A percentile compares a stretch with the other conserved stretches of the same genome.
phyloP scores from a whole-genome alignment of 1,139 yeast species.

The Spathaspora sp. region DNA sequence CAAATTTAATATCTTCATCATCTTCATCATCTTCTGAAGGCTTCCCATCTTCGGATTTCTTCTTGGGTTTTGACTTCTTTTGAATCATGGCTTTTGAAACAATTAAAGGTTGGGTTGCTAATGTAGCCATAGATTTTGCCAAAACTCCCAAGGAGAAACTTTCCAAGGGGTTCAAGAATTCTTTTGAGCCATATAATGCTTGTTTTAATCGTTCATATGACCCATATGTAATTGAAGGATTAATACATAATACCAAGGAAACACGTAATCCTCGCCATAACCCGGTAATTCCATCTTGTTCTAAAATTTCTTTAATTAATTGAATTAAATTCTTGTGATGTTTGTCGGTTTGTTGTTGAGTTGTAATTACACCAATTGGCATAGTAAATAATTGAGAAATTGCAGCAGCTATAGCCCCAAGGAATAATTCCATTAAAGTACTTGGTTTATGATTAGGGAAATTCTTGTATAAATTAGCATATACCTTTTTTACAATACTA shows the following conservation, averaged over 20 bases:
- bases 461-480: conserved; percentile 44
- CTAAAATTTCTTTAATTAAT: conserved; percentile 55
- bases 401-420: conserved; percentile 86
- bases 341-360: conserved; percentile 74
- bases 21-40: conserved; percentile 16
- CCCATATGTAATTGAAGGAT: conserved; percentile 88
- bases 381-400: conserved; percentile 79
- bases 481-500: conserved; percentile 64
- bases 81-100: conserved; percentile 82
- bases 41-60: conserved; percentile 3
- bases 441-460: conserved; percentile 43
- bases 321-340: conserved; percentile 41
- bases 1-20: conserved; percentile 37
- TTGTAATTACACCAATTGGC: conserved; percentile 80
- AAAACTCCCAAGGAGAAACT: conserved; percentile 74
- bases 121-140: conserved; percentile 78
- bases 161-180: conserved; percentile 59
- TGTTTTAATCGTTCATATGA: conserved; percentile 70
- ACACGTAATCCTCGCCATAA: conserved; percentile 88
- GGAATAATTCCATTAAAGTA: conserved; percentile 68
- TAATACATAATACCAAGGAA: conserved; percentile 71
- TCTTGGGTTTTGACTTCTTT: conserved; percentile 32
- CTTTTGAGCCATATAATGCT: conserved; percentile 47
- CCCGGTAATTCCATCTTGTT: conserved; percentile 70
- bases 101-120: conserved; percentile 81